Conservation (phyloP, 352 stramenopile genomes). For the Phytophthora rubi region DNA sequence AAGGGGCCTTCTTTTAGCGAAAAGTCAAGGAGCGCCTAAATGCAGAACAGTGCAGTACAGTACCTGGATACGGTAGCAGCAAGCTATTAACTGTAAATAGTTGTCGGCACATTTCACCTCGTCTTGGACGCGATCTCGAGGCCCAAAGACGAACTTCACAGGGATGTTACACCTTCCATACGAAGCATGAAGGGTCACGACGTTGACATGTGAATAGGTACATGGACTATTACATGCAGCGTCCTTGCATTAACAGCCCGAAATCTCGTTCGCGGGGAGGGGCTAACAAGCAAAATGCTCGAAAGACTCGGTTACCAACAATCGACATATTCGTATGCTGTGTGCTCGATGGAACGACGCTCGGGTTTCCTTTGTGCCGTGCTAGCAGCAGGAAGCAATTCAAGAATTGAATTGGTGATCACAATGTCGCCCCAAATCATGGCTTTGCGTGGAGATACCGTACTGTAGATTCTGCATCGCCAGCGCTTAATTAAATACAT, state of each 20-base stretch:
- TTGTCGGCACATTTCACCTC: background rate
- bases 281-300: background rate
- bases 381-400: background rate
- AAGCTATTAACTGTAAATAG: background rate
- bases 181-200: background rate
- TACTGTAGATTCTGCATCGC: background rate
- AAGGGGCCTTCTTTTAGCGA: constrained; percentile 1
- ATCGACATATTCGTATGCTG: constrained; percentile 4
- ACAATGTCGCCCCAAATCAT: background rate
- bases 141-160: background rate
- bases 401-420: background rate
- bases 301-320: background rate
- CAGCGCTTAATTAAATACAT: too few species aligned
- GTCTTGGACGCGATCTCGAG: background rate
- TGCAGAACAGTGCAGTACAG: background rate
- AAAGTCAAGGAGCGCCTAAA: background rate
- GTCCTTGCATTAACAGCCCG: background rate
- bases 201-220: background rate
- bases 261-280: background rate
- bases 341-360: background rate
- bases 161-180: background rate
- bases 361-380: constrained; percentile 1
- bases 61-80: background rate
- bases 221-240: background rate
- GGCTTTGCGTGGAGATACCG: background rate